These are phyloP conservation scores for Stenogyne calaminthoides DNA, from an alignment of 305 asterid genomes.

Conservation along the genomic window DNA sequence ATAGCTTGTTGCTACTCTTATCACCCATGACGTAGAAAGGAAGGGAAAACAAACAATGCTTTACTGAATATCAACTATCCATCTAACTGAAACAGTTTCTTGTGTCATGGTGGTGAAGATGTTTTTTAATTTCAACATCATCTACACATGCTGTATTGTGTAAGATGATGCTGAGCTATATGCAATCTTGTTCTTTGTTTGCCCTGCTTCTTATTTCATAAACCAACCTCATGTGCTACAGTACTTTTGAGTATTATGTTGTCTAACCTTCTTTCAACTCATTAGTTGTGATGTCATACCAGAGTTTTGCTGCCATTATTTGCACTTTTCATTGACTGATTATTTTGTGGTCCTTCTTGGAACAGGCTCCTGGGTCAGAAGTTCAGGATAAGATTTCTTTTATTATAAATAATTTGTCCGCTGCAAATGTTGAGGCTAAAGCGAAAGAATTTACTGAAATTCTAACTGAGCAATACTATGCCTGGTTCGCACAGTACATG, in stretches of 20 bases:
- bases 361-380: slow-evolving; percentile 95
- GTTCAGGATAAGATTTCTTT: slow-evolving; percentile 95
- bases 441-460: slow-evolving; percentile 85
- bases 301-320: slow-evolving; percentile 16
- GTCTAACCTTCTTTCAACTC: slow-evolving; percentile 4
- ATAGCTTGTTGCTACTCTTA: neutral
- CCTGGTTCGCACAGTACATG: slow-evolving; percentile 99
- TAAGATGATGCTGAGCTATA: neutral
- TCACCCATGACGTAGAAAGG: neutral
- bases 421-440: slow-evolving; percentile 83
- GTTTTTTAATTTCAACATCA: neutral
- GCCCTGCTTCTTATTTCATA: slow-evolving; percentile 3
- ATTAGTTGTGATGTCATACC: neutral
- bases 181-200: neutral
- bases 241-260: neutral
- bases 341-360: slow-evolving; percentile 17
- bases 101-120: no score
- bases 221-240: neutral
- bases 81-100: neutral
- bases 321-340: slow-evolving; percentile 15
- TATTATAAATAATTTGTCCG: slow-evolving; percentile 81
- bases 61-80: neutral
- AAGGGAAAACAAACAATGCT: neutral
- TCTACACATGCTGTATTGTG: neutral
- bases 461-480: slow-evolving; percentile 74